phyloP scores from a whole-genome alignment of 2,329 filamentous ascomycete genomes.

The Neurospora sp. region DNA sequence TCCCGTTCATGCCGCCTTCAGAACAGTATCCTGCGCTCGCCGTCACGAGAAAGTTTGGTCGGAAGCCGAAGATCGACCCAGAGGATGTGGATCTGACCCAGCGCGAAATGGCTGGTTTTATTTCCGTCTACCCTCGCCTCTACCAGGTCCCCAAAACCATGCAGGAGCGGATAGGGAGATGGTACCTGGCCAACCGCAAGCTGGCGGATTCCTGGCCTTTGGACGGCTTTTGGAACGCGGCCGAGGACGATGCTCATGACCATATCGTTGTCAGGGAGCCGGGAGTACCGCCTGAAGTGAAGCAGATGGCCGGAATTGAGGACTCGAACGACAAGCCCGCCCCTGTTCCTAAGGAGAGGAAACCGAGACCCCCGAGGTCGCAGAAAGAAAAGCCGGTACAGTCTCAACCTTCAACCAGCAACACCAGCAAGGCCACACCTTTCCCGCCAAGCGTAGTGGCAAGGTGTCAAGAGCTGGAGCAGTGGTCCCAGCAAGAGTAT shows the following conservation, averaged over 20 bases:
- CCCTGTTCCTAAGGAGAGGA: neutral
- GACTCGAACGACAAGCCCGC: neutral
- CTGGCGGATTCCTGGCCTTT: neutral
- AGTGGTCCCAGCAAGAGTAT: neutral
- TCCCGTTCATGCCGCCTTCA: neutral
- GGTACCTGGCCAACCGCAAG: neutral
- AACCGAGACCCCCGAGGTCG: neutral
- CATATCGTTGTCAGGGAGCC: neutral
- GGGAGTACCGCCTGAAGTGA: slow-evolving; percentile 1
- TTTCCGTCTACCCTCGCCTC: slow-evolving; percentile 1
- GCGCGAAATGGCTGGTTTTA: neutral
- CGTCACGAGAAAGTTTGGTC: neutral
- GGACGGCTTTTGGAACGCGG: neutral
- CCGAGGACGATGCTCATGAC: neutral
- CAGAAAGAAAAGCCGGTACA: neutral
- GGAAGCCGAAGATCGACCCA: neutral
- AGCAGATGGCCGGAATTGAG: neutral
- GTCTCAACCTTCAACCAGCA: neutral
- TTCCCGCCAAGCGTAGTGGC: neutral
- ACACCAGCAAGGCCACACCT: neutral
- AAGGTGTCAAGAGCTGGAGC: neutral
- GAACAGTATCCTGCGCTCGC: neutral
- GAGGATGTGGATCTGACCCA: neutral
- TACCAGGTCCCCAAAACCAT: neutral
- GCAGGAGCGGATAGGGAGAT: neutral